Evolutionary conservation across 179 eudicot species (phyloP).

Genomic region (Pouteria campechiana): DNA sequence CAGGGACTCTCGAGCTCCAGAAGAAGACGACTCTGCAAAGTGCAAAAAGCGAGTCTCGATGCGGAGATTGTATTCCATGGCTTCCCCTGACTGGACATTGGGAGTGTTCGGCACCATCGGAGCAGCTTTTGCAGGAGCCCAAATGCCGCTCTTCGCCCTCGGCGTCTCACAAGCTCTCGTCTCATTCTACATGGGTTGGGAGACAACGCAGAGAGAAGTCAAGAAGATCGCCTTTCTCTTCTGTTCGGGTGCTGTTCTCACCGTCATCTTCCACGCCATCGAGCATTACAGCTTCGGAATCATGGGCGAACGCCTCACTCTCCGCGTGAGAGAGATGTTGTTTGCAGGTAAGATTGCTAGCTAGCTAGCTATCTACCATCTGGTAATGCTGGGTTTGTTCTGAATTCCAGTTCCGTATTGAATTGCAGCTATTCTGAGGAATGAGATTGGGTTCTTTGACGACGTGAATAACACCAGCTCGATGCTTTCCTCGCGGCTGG

Average conservation of each 20-base stretch:
- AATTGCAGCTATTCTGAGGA: conserved; percentile 76
- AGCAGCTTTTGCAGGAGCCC: conserved; percentile 72
- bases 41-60: conserved; percentile 31
- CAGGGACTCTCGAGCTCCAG: conserved; percentile 29
- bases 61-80: conserved; percentile 68
- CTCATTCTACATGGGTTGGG: conserved; percentile 94
- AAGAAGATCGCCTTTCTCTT: conserved; percentile 69
- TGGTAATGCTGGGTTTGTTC: not conserved
- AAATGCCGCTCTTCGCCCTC: conserved; percentile 92
- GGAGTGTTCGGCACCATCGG: conserved; percentile 66
- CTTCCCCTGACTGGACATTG: conserved; percentile 73
- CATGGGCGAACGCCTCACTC: conserved; percentile 92
- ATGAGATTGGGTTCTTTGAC: conserved; percentile 95
- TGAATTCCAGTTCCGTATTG: not conserved
- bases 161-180: conserved; percentile 94
- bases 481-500: conserved; percentile 76
- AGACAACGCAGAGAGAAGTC: conserved; percentile 59
- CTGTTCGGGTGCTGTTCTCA: conserved; percentile 57
- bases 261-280: conserved; percentile 54
- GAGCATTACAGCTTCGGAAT: conserved; percentile 76
- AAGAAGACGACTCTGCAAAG: conserved; percentile 38
- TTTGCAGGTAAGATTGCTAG: conserved; percentile 57
- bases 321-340: conserved; percentile 82
- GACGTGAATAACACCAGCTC: conserved; percentile 66
- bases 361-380: not conserved